A percentile compares a stretch with the other conserved stretches of the same genome.
phyloP scores from a whole-genome alignment of 306 rosid genomes.

The Erythrophleum fordii region DNA sequence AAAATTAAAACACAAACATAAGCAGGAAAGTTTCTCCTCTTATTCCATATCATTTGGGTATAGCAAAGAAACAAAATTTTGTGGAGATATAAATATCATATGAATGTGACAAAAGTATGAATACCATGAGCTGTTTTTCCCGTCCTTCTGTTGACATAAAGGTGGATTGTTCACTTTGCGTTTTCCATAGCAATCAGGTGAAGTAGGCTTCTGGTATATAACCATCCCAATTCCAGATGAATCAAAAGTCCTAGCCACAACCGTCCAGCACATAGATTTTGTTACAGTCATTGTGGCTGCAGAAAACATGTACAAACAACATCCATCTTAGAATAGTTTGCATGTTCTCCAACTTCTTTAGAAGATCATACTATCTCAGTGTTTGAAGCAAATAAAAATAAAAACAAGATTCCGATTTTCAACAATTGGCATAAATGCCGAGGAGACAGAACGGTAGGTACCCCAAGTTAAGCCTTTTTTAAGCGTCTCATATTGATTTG shows the following conservation, averaged over 20 bases:
- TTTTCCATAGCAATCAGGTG: conserved; percentile 67
- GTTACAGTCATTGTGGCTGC: conserved; percentile 80
- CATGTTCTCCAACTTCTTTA: conserved; percentile 18
- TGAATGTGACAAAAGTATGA: conserved; percentile 21
- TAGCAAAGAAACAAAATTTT: conserved; percentile 14
- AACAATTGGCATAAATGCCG: neutral
- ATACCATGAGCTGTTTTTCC: conserved; percentile 83
- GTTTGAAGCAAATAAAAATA: neutral
- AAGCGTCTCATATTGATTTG: neutral
- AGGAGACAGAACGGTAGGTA: conserved; percentile 20
- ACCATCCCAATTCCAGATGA: conserved; percentile 88
- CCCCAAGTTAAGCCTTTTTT: neutral
- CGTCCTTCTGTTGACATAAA: conserved; percentile 60
- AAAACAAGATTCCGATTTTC: neutral
- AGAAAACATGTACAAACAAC: conserved; percentile 42
- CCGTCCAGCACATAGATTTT: conserved; percentile 86
- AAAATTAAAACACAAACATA: conserved; percentile 12
- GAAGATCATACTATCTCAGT: neutral
- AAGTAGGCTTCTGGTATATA: conserved; percentile 86
- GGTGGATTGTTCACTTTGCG: conserved; percentile 65
- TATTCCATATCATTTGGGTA: conserved; percentile 6
- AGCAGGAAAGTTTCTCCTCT: neutral
- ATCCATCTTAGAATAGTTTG: conserved; percentile 28
- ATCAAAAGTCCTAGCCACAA: conserved; percentile 68
- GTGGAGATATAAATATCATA: conserved; percentile 28